These are phyloP conservation scores for Lasiodiplodia citricola DNA, from an alignment of 2,329 filamentous ascomycete species.

Conservation along the genomic window DNA sequence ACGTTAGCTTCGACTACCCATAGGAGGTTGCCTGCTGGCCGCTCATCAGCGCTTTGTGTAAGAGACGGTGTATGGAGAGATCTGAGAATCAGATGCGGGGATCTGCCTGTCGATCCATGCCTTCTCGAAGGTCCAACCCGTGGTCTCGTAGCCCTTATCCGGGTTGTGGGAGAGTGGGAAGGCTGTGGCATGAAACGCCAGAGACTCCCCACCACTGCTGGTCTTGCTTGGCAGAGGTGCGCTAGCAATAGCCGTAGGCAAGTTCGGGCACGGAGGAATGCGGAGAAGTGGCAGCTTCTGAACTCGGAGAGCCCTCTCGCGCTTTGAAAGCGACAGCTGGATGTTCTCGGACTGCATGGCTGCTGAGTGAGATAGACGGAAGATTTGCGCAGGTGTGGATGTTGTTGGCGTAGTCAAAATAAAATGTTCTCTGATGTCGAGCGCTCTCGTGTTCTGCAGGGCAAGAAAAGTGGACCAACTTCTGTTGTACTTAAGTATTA, in stretches of 20 bases:
- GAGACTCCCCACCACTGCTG: neutral
- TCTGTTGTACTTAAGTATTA: too few species aligned
- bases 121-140: neutral
- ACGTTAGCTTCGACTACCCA: too few species aligned
- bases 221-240: neutral
- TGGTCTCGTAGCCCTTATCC: neutral
- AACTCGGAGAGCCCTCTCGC: neutral
- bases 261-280: neutral
- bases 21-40: too few species aligned
- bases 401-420: too few species aligned
- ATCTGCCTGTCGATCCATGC: neutral
- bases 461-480: too few species aligned
- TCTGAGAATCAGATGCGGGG: too few species aligned
- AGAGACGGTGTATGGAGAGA: too few species aligned
- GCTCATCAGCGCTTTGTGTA: too few species aligned
- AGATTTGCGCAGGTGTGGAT: neutral
- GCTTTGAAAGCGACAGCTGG: neutral
- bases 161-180: neutral
- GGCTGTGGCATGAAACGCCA: neutral
- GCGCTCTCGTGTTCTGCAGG: too few species aligned
- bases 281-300: neutral
- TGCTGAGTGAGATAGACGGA: neutral
- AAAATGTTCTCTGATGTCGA: too few species aligned
- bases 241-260: neutral
- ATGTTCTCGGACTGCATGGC: too few species aligned